phyloP scores from a whole-genome alignment of 352 stramenopile genomes.

The Aphanomyces invadans region DNA sequence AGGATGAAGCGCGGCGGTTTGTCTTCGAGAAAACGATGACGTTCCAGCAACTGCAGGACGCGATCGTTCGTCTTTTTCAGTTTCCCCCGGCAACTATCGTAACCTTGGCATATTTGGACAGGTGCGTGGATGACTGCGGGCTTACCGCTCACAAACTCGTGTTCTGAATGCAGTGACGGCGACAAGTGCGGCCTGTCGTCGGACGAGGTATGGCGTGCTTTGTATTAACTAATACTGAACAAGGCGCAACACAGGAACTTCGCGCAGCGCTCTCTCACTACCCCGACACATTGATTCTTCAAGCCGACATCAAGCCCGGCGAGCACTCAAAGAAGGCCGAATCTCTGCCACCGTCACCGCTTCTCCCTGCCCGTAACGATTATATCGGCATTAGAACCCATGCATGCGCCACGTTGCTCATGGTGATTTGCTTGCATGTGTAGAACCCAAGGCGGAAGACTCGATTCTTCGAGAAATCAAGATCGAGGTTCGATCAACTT shows the following conservation, averaged over 20 bases:
- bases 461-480: slow-evolving; percentile 17
- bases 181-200: slow-evolving; percentile 29
- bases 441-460: slow-evolving; percentile 20
- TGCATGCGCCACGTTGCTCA: no score
- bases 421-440: no score
- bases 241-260: slow-evolving; percentile 16
- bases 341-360: not conserved
- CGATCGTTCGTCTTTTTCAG: slow-evolving; percentile 39
- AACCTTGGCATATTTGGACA: slow-evolving; percentile 37
- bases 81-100: slow-evolving; percentile 20
- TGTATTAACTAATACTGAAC: no score
- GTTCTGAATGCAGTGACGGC: not conserved
- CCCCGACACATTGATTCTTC: slow-evolving; percentile 19
- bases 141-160: not conserved
- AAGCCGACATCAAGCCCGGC: slow-evolving; percentile 12
- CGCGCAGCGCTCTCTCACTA: slow-evolving; percentile 18
- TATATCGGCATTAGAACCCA: no score
- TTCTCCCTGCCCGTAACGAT: no score
- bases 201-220: slow-evolving; percentile 12
- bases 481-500: slow-evolving; percentile 14
- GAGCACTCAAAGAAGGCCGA: slow-evolving; percentile 26
- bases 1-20: slow-evolving; percentile 40
- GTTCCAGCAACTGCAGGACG: slow-evolving; percentile 30
- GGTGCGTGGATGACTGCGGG: slow-evolving; percentile 24
- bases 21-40: slow-evolving; percentile 29